Percentiles rank a stretch among this genome's conserved stretches.
Evolutionary conservation across 2,329 filamentous ascomycete genomes (phyloP).

Genomic region (Diaporthe destruens): DNA sequence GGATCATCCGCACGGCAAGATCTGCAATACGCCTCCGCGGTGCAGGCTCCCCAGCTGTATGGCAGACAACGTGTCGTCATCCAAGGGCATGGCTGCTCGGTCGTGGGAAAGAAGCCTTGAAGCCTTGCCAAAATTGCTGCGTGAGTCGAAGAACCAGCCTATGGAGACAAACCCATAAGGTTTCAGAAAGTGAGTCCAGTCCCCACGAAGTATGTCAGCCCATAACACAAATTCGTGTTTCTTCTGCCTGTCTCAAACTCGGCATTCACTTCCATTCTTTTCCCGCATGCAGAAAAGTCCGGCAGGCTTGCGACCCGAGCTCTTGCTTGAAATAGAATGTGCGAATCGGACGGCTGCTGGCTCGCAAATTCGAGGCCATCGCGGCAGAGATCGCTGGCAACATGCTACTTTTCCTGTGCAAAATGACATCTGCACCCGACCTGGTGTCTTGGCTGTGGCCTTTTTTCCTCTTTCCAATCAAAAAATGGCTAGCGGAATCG

Average conservation of each 20-base stretch:
- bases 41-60: neutral
- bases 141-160: constrained; percentile 17
- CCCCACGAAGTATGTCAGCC: constrained; percentile 22
- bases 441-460: constrained; percentile 32
- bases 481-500: constrained; percentile 32
- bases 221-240: constrained; percentile 33
- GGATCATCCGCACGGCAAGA: constrained; percentile 18
- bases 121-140: constrained; percentile 2
- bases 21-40: neutral
- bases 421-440: constrained; percentile 32
- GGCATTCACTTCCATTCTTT: constrained; percentile 35
- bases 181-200: constrained; percentile 38
- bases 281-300: constrained; percentile 12
- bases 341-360: constrained; percentile 18
- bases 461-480: constrained; percentile 17
- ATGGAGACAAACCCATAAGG: constrained; percentile 11
- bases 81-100: constrained; percentile 6
- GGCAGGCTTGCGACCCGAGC: constrained; percentile 25
- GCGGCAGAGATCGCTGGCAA: constrained; percentile 29
- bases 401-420: constrained; percentile 24
- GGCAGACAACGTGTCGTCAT: neutral
- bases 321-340: constrained; percentile 11
- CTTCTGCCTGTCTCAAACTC: constrained; percentile 39
- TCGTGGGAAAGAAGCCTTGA: constrained; percentile 11
- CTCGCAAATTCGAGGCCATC: constrained; percentile 28